Evolutionary conservation across 2,329 filamentous ascomycete genomes (phyloP).

Genomic region (Aspergillus sp.): DNA sequence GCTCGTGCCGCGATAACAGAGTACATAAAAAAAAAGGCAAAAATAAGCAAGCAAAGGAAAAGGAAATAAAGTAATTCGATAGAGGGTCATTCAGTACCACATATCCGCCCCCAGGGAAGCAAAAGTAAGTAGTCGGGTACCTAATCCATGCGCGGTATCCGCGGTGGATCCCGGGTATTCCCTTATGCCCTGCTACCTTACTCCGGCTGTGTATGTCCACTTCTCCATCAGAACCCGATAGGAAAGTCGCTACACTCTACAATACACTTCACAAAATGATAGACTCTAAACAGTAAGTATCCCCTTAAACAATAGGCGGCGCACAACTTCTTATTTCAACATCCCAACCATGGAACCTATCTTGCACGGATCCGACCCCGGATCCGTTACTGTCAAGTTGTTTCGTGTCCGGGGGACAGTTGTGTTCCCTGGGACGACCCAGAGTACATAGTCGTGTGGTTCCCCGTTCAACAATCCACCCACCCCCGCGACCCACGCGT

Average conservation of each 20-base stretch:
- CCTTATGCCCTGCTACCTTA: not conserved
- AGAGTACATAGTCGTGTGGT: slow-evolving; percentile 11
- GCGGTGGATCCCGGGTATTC: slow-evolving; percentile 19
- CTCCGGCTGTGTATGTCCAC: not conserved
- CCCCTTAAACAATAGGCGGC: not conserved
- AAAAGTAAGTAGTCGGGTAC: slow-evolving; percentile 1
- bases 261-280: too few species aligned
- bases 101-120: too few species aligned
- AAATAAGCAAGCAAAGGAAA: slow-evolving; percentile 3
- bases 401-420: too few species aligned
- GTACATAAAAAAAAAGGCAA: not conserved
- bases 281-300: too few species aligned
- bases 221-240: too few species aligned
- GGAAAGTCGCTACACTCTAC: too few species aligned
- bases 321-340: not conserved
- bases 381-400: not conserved
- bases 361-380: not conserved
- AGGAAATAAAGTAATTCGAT: not conserved
- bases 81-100: too few species aligned
- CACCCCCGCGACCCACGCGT: slow-evolving; percentile 12
- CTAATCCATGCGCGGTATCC: slow-evolving; percentile 18
- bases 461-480: slow-evolving; percentile 6
- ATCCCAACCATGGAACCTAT: slow-evolving; percentile 6
- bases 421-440: slow-evolving; percentile 3
- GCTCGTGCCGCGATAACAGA: slow-evolving; percentile 11